These are phyloP conservation scores for Coemansia sp. DNA, from an alignment of 192 early-diverging fungal species.

Conservation along the genomic window DNA sequence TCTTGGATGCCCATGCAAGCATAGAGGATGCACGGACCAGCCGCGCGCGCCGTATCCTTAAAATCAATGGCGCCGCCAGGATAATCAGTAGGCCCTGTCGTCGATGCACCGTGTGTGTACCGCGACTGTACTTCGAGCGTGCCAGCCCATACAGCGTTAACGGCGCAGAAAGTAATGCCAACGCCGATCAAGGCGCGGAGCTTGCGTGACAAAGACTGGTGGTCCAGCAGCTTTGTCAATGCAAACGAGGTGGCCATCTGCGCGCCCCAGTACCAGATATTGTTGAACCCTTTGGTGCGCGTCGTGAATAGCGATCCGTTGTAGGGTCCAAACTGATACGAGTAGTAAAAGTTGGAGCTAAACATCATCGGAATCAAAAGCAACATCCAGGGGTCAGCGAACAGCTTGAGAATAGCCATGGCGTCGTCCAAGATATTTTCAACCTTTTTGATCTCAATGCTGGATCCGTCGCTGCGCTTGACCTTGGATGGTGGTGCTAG, in stretches of 20 bases:
- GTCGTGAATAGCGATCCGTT: conserved; percentile 69
- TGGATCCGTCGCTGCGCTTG: conserved; percentile 64
- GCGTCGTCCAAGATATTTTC: conserved; percentile 65
- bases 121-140: conserved; percentile 62
- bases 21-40: conserved; percentile 66
- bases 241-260: conserved; percentile 69
- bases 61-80: conserved; percentile 52
- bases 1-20: conserved; percentile 73
- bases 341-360: conserved; percentile 80
- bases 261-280: conserved; percentile 71
- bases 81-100: conserved; percentile 12
- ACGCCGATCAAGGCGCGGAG: conserved; percentile 63
- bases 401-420: conserved; percentile 59
- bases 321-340: conserved; percentile 69
- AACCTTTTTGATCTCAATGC: conserved; percentile 62
- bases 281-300: conserved; percentile 72
- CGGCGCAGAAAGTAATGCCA: conserved; percentile 34
- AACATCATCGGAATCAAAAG: conserved; percentile 69
- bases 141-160: conserved; percentile 64
- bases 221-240: conserved; percentile 68
- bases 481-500: conserved; percentile 65
- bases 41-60: conserved; percentile 51
- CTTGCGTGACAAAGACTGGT: conserved; percentile 54
- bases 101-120: conserved; percentile 37
- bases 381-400: conserved; percentile 68